A percentile compares a stretch with the other conserved stretches of the same genome.
Evolutionary conservation across 768 basidiomycete genomes (phyloP).

Genomic region (Kwoniella sp.): DNA sequence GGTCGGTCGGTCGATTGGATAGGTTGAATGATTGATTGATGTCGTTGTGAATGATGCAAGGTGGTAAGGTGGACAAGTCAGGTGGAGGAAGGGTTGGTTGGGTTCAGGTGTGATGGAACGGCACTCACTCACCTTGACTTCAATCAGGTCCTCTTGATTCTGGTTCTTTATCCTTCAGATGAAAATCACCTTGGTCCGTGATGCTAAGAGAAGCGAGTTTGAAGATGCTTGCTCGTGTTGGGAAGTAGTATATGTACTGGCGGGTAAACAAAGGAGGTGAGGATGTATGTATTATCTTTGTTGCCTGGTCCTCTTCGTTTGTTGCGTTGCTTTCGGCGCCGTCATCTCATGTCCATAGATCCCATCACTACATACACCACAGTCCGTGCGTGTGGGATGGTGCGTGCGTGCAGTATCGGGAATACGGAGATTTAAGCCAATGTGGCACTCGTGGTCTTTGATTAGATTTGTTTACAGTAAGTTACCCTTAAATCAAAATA

Average conservation of each 20-base stretch:
- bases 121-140: conserved; percentile 7
- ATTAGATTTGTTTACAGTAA: background rate
- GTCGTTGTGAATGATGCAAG: conserved; percentile 1
- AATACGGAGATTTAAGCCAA: conserved; percentile 7
- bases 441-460: conserved; percentile 8
- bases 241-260: background rate
- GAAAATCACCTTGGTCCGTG: no score
- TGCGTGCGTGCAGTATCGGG: background rate
- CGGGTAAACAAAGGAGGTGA: conserved; percentile 10
- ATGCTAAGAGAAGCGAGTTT: background rate
- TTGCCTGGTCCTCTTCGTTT: background rate
- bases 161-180: background rate
- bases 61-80: conserved; percentile 21
- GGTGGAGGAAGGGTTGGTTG: conserved; percentile 27
- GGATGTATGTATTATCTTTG: background rate
- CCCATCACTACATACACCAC: background rate
- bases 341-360: conserved; percentile 8
- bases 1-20: background rate
- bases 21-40: background rate
- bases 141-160: background rate
- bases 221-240: no score
- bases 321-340: background rate
- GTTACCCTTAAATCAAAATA: background rate
- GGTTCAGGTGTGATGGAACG: conserved; percentile 3
- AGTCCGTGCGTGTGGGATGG: background rate